Evolutionary conservation across 2,329 filamentous ascomycete genomes (phyloP).

Genomic region (Colletotrichum echinochloae): DNA sequence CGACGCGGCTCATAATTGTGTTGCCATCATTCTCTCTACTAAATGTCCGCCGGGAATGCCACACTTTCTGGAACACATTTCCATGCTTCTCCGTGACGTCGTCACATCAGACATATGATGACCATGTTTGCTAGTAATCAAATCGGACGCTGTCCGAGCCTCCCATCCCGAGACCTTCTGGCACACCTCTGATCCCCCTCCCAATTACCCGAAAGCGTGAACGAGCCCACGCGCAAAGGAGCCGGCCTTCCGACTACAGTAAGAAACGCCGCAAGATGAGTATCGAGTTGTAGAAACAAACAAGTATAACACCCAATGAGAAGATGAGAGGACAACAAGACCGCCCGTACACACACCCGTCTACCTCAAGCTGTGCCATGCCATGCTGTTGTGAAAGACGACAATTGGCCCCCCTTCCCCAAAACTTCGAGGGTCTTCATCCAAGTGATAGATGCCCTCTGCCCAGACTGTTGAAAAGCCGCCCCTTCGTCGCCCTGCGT

Average conservation of each 20-base stretch:
- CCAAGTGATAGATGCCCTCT: not conserved
- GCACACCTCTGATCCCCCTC: slow-evolving; percentile 2
- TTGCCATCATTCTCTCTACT: not conserved
- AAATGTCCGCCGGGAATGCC: not conserved
- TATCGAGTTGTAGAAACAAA: not conserved
- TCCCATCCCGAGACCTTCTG: slow-evolving; percentile 24
- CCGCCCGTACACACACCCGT: not conserved
- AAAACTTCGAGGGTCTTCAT: not conserved
- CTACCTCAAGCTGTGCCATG: not conserved
- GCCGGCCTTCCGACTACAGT: slow-evolving; percentile 13
- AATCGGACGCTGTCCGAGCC: slow-evolving; percentile 39
- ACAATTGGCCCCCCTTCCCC: not conserved
- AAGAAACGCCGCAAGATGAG: slow-evolving; percentile 17
- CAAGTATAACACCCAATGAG: not conserved
- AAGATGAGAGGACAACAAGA: not conserved
- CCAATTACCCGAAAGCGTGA: slow-evolving; percentile 13
- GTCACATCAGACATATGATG: slow-evolving; percentile 1
- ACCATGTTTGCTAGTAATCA: slow-evolving; percentile 26
- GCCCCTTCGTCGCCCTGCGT: not conserved
- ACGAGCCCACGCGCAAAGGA: not conserved
- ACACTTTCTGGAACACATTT: not conserved
- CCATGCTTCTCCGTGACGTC: not conserved
- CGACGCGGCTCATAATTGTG: slow-evolving; percentile 12
- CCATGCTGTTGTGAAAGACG: not conserved
- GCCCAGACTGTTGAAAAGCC: not conserved